A percentile compares a stretch with the other conserved stretches of the same genome.
phyloP scores from a whole-genome alignment of 2,329 filamentous ascomycete genomes.

The Calonectria ilicicola region DNA sequence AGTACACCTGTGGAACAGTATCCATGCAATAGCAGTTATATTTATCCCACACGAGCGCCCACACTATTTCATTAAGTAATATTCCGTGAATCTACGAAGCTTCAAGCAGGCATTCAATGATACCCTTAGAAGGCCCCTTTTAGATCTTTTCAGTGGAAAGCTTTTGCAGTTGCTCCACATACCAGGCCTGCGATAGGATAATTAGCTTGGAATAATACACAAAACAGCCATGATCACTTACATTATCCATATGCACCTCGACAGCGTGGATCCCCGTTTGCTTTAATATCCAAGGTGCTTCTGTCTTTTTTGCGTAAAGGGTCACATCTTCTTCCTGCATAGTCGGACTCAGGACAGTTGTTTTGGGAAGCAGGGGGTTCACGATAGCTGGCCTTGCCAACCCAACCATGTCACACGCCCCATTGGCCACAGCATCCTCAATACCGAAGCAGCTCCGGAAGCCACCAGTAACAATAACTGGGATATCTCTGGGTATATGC shows the following conservation, averaged over 20 bases:
- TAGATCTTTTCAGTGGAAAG: constrained; percentile 1
- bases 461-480: constrained; percentile 71
- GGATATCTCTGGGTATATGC: constrained; percentile 55
- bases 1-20: no score
- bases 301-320: constrained; percentile 18
- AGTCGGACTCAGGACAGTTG: constrained; percentile 2
- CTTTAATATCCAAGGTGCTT: constrained; percentile 18
- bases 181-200: neutral
- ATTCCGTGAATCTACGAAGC: neutral
- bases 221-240: neutral
- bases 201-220: neutral
- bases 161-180: constrained; percentile 11
- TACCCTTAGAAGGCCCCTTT: neutral
- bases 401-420: constrained; percentile 54
- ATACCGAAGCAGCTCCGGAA: constrained; percentile 62
- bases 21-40: no score
- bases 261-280: constrained; percentile 16
- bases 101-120: neutral
- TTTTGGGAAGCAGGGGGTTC: constrained; percentile 51
- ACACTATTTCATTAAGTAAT: no score
- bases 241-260: constrained; percentile 24
- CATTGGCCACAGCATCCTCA: constrained; percentile 50
- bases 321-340: constrained; percentile 7
- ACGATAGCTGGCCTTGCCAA: constrained; percentile 51
- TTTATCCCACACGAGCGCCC: no score